Percentiles rank a stretch among this genome's conserved stretches.
phyloP scores from a whole-genome alignment of 2,329 filamentous ascomycete species.

The Hymenoscyphus scutula region DNA sequence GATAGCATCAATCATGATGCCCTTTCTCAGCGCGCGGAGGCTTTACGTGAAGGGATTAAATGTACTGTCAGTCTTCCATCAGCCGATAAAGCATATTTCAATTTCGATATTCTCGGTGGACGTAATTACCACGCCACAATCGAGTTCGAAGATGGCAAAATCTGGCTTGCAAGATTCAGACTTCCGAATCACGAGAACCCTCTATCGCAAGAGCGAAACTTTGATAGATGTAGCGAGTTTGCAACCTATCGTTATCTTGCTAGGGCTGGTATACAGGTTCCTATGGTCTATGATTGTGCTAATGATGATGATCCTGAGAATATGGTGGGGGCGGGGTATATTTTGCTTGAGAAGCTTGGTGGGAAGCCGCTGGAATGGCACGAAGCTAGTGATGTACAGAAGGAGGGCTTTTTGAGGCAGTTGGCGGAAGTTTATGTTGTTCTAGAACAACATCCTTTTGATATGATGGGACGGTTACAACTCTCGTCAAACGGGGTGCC shows the following conservation, averaged over 20 bases:
- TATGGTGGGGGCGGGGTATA: slow-evolving; percentile 30
- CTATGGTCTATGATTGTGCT: slow-evolving; percentile 14
- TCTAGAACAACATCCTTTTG: no score
- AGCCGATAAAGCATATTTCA: slow-evolving; percentile 14
- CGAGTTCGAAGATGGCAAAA: no score
- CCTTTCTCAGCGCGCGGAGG: slow-evolving; percentile 11
- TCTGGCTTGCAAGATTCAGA: no score
- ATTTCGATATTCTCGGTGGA: slow-evolving; percentile 12
- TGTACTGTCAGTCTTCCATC: slow-evolving; percentile 13
- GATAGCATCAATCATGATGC: slow-evolving; percentile 13
- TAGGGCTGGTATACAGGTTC: neutral
- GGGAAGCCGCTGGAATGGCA: slow-evolving; percentile 18
- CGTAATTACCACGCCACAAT: slow-evolving; percentile 8
- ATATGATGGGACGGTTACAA: no score
- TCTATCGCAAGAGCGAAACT: slow-evolving; percentile 11
- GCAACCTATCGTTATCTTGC: slow-evolving; percentile 2
- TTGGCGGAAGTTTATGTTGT: neutral
- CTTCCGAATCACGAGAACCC: slow-evolving; percentile 12
- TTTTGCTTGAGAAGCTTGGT: slow-evolving; percentile 37
- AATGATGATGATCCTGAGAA: neutral
- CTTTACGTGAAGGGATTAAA: slow-evolving; percentile 13
- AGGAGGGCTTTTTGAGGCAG: neutral
- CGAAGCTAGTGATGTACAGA: neutral
- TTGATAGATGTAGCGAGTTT: slow-evolving; percentile 12
- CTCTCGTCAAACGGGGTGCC: no score